These are phyloP conservation scores for Tolypocladium paradoxum DNA, from an alignment of 2,329 filamentous ascomycete genomes.

Conservation along the genomic window DNA sequence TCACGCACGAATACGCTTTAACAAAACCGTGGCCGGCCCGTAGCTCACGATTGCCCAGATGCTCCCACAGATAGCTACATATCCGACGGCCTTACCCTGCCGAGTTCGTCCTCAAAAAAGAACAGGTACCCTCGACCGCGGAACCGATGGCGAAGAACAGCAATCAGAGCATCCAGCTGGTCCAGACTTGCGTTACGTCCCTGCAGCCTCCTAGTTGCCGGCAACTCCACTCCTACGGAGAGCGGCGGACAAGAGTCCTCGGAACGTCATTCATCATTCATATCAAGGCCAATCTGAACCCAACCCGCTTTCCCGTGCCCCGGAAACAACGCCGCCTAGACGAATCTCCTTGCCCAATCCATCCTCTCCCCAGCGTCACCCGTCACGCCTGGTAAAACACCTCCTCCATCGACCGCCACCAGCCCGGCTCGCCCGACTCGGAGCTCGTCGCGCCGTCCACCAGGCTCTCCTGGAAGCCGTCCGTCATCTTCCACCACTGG, in stretches of 20 bases:
- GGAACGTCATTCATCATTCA: neutral
- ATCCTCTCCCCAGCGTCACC: neutral
- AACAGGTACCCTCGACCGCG: too few species aligned
- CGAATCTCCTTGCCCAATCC: neutral
- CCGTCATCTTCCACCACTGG: conserved; percentile 76
- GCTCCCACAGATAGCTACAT: too few species aligned
- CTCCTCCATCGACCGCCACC: conserved; percentile 61
- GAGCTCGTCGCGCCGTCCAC: conserved; percentile 49
- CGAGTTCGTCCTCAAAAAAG: too few species aligned
- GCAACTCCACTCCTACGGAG: neutral
- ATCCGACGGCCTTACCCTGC: too few species aligned
- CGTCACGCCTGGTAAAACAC: conserved; percentile 50
- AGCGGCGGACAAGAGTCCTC: too few species aligned
- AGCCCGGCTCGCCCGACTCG: conserved; percentile 46
- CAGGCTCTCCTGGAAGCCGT: conserved; percentile 58
- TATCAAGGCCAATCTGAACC: neutral
- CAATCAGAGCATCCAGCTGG: too few species aligned
- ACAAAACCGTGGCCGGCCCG: too few species aligned
- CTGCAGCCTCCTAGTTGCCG: too few species aligned
- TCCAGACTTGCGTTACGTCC: too few species aligned
- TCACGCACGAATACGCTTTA: too few species aligned
- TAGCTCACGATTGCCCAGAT: too few species aligned
- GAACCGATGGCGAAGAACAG: too few species aligned
- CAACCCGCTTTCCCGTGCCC: neutral
- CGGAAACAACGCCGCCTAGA: neutral